Conservation (phyloP, 495 filamentous ascomycete species). For the Penicillium salamii region DNA sequence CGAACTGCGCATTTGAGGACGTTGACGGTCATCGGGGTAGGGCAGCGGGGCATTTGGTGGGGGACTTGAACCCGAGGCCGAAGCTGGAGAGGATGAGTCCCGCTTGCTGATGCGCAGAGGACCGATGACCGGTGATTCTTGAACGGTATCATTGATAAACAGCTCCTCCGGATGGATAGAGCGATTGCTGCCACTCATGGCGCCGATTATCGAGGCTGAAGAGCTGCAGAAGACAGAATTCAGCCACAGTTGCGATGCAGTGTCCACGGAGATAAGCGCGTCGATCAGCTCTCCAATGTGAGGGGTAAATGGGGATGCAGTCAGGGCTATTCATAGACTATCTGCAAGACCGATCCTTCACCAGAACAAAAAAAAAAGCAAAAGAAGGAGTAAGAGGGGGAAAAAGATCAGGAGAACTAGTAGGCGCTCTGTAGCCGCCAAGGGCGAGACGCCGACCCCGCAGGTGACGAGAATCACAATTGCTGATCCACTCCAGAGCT, state of each 20-base stretch:
- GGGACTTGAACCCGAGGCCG: constrained; percentile 14
- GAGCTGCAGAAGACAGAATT: constrained; percentile 18
- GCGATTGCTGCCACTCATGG: constrained; percentile 43
- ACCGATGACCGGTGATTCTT: constrained; percentile 70
- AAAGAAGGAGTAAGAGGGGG: not conserved
- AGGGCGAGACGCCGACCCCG: constrained; percentile 25
- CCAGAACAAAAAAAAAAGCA: constrained; percentile 1
- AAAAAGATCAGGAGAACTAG: not conserved
- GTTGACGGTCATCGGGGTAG: constrained; percentile 71
- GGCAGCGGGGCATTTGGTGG: constrained; percentile 51
- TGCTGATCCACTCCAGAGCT: too few relatives aligned
- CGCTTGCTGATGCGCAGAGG: constrained; percentile 83
- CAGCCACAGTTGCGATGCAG: constrained; percentile 9
- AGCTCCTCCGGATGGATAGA: constrained; percentile 68
- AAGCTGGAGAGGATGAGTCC: constrained; percentile 44
- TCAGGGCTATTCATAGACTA: constrained; percentile 9
- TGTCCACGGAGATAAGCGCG: constrained; percentile 19
- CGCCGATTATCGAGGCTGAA: constrained; percentile 6
- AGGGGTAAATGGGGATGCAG: constrained; percentile 4
- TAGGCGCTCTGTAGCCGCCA: constrained; percentile 11
- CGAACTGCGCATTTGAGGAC: constrained; percentile 39
- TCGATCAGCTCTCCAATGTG: constrained; percentile 9
- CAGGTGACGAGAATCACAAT: constrained; percentile 20
- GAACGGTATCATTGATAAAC: constrained; percentile 55
- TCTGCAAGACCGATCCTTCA: constrained; percentile 1